These are phyloP conservation scores for Conoideocrella luteorostrata DNA, from an alignment of 2,329 filamentous ascomycete genomes.

Conservation along the genomic window DNA sequence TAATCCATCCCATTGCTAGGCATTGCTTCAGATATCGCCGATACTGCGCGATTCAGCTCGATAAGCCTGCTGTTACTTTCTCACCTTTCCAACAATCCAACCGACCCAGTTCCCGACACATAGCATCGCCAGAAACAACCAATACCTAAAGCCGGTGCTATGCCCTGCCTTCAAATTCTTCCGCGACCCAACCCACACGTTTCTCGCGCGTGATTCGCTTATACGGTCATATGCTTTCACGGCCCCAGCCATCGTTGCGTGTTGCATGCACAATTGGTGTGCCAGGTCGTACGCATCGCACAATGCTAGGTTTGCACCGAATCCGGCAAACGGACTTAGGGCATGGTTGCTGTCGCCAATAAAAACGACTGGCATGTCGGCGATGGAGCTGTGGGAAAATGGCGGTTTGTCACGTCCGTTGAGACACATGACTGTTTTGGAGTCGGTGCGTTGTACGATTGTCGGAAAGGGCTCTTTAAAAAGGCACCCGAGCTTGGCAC, in stretches of 20 bases:
- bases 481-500: slow-evolving; percentile 23
- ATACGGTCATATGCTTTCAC: slow-evolving; percentile 28
- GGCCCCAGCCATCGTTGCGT: slow-evolving; percentile 18
- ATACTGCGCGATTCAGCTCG: no score
- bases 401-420: slow-evolving; percentile 39
- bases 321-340: slow-evolving; percentile 41
- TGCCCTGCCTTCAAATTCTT: slow-evolving; percentile 18
- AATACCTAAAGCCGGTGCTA: slow-evolving; percentile 17
- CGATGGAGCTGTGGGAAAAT: slow-evolving; percentile 28
- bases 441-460: slow-evolving; percentile 33
- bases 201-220: slow-evolving; percentile 27
- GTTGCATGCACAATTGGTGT: slow-evolving; percentile 26
- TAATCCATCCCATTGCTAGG: no score
- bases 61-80: no score
- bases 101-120: slow-evolving; percentile 15
- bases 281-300: slow-evolving; percentile 42
- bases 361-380: slow-evolving; percentile 29
- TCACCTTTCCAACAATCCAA: slow-evolving; percentile 13
- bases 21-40: no score
- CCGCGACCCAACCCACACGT: slow-evolving; percentile 18
- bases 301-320: slow-evolving; percentile 41
- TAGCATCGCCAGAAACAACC: slow-evolving; percentile 16
- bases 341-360: slow-evolving; percentile 47
- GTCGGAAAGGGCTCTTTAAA: slow-evolving; percentile 33
- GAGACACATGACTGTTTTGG: slow-evolving; percentile 28